Evolutionary conservation across 2,329 filamentous ascomycete species (phyloP).

Genomic region (Tolypocladium sp.): DNA sequence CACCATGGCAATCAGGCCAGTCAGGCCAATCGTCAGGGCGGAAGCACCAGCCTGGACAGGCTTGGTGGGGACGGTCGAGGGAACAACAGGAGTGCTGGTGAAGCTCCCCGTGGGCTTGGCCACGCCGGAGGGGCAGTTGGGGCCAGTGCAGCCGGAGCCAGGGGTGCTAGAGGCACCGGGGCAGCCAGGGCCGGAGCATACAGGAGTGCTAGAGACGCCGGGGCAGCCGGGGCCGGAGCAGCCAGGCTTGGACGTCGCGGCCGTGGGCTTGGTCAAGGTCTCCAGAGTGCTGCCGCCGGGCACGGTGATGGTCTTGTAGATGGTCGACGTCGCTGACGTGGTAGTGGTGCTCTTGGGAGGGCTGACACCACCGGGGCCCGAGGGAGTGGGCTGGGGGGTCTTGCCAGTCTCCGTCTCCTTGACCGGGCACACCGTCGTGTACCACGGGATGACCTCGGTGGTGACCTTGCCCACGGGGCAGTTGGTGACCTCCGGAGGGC

Average conservation of each 20-base stretch:
- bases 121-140: conserved; percentile 6
- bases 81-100: conserved; percentile 3
- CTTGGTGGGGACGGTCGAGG: conserved; percentile 15
- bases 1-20: conserved; percentile 14
- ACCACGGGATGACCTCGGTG: conserved; percentile 21
- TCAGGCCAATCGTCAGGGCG: conserved; percentile 13
- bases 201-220: conserved; percentile 1
- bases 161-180: conserved; percentile 1
- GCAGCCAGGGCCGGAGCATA: conserved; percentile 14
- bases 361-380: neutral
- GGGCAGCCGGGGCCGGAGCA: conserved; percentile 14
- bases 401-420: conserved; percentile 9
- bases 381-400: conserved; percentile 6
- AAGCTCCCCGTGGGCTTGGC: conserved; percentile 10
- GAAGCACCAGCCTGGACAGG: conserved; percentile 39
- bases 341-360: neutral
- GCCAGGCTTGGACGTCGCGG: conserved; percentile 9
- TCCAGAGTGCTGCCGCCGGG: conserved; percentile 5
- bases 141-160: conserved; percentile 2
- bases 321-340: conserved; percentile 16
- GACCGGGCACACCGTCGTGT: conserved; percentile 29
- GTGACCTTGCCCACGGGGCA: conserved; percentile 29
- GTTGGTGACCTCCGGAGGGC: conserved; percentile 39
- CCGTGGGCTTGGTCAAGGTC: conserved; percentile 10
- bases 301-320: conserved; percentile 18